A percentile compares a stretch with the other conserved stretches of the same genome.
Evolutionary conservation across 2,329 filamentous ascomycete species (phyloP).

Genomic region (Beauveria australis): DNA sequence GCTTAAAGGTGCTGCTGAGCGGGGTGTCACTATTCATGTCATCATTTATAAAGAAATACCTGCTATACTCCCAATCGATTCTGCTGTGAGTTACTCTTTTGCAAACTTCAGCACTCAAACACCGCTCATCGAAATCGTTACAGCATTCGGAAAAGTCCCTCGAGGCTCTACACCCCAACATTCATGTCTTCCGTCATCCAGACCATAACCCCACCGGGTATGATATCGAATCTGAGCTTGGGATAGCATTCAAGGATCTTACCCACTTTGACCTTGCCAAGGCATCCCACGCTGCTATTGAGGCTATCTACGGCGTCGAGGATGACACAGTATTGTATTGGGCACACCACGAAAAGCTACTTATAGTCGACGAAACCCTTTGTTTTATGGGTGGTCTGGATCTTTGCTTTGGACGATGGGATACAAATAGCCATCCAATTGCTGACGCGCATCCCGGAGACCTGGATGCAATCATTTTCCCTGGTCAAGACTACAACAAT

Average conservation of each 20-base stretch:
- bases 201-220: conserved; percentile 74
- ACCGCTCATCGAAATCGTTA: conserved; percentile 21
- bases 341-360: conserved; percentile 91
- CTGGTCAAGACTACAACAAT: conserved; percentile 91
- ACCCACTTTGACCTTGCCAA: conserved; percentile 50
- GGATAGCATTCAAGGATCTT: conserved; percentile 46
- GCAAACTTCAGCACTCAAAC: no score
- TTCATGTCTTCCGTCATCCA: conserved; percentile 82
- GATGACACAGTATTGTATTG: conserved; percentile 81
- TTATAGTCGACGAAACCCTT: conserved; percentile 66
- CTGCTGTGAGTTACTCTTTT: conserved; percentile 31
- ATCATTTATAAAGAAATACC: conserved; percentile 92
- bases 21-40: conserved; percentile 75
- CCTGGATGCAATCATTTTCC: conserved; percentile 68
- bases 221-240: conserved; percentile 59
- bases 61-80: conserved; percentile 60
- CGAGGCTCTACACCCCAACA: conserved; percentile 72
- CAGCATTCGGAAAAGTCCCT: conserved; percentile 72
- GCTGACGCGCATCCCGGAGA: conserved; percentile 75
- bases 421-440: conserved; percentile 79
- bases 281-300: conserved; percentile 63
- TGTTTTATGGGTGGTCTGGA: conserved; percentile 92
- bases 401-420: conserved; percentile 80
- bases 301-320: conserved; percentile 71
- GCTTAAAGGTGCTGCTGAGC: conserved; percentile 71